A percentile compares a stretch with the other conserved stretches of the same genome.
Evolutionary conservation across 83 land plant species (phyloP).

Genomic region (Picea mariana): DNA sequence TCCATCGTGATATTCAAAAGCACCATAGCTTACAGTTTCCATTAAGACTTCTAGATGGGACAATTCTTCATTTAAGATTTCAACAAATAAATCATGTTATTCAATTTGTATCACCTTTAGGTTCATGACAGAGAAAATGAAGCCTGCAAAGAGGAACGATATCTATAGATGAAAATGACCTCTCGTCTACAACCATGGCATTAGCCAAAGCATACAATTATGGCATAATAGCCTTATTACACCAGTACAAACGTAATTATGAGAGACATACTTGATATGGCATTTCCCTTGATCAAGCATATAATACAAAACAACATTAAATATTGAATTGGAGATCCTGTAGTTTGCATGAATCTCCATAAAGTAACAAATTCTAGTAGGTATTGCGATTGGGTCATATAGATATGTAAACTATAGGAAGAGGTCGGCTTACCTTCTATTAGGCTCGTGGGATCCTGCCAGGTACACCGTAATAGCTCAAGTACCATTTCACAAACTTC

Average conservation of each 20-base stretch:
- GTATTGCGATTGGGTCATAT: background rate
- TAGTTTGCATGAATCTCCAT: slow-evolving; percentile 6
- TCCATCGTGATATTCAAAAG: no score
- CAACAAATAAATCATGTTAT: background rate
- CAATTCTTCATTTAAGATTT: background rate
- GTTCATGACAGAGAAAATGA: background rate
- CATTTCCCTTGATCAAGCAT: slow-evolving; percentile 15
- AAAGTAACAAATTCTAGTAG: background rate
- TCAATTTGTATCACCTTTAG: background rate
- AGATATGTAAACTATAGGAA: slow-evolving; percentile 6
- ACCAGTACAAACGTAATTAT: slow-evolving; percentile 8
- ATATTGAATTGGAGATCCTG: slow-evolving; percentile 3
- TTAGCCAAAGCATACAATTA: slow-evolving; percentile 5
- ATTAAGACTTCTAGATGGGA: no score
- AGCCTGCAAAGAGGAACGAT: background rate
- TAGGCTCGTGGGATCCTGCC: background rate
- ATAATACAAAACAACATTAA: slow-evolving; percentile 4
- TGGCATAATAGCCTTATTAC: slow-evolving; percentile 11
- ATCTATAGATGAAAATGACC: slow-evolving; percentile 4
- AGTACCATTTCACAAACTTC: slow-evolving; percentile 60
- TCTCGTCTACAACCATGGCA: slow-evolving; percentile 11
- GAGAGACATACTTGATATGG: slow-evolving; percentile 15
- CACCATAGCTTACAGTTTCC: no score
- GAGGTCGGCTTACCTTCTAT: background rate
- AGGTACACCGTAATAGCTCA: slow-evolving; percentile 33